These are phyloP conservation scores for Aureobasidium sp. DNA, from an alignment of 2,329 filamentous ascomycete species.

Conservation along the genomic window DNA sequence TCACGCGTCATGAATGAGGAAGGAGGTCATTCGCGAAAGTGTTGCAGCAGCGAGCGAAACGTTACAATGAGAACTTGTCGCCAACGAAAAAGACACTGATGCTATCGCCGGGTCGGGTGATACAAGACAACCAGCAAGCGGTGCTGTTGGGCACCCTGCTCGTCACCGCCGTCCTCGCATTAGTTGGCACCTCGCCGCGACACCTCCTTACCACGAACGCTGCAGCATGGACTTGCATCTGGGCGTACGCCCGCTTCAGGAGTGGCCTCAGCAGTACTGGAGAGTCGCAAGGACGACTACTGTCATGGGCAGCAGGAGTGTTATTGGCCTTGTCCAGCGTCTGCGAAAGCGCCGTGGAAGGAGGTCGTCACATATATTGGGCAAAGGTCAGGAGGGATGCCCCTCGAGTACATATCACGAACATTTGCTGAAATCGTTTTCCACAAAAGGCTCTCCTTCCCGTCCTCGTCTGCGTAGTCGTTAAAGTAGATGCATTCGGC, in stretches of 20 bases:
- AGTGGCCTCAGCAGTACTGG: slow-evolving; percentile 2
- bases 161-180: slow-evolving; percentile 26
- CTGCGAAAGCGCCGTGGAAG: slow-evolving; percentile 37
- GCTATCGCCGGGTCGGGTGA: slow-evolving; percentile 6
- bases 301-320: slow-evolving; percentile 33
- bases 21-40: neutral
- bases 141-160: slow-evolving; percentile 19
- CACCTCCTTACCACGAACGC: slow-evolving; percentile 36
- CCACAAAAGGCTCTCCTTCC: slow-evolving; percentile 22
- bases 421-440: slow-evolving; percentile 18
- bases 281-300: slow-evolving; percentile 20
- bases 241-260: slow-evolving; percentile 25
- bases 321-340: slow-evolving; percentile 34
- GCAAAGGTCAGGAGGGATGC: slow-evolving; percentile 31
- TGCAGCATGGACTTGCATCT: slow-evolving; percentile 34
- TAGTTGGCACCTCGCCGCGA: slow-evolving; percentile 27
- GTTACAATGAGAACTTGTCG: neutral
- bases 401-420: neutral
- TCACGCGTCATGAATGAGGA: neutral
- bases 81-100: neutral
- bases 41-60: neutral
- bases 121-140: slow-evolving; percentile 7
- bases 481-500: slow-evolving; percentile 15
- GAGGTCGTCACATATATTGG: slow-evolving; percentile 33
- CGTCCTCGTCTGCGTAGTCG: slow-evolving; percentile 18